Evolutionary conservation across 1,284 basidiomycete genomes (phyloP).

Genomic region (Cutaneotrichosporon cyanovorans): DNA sequence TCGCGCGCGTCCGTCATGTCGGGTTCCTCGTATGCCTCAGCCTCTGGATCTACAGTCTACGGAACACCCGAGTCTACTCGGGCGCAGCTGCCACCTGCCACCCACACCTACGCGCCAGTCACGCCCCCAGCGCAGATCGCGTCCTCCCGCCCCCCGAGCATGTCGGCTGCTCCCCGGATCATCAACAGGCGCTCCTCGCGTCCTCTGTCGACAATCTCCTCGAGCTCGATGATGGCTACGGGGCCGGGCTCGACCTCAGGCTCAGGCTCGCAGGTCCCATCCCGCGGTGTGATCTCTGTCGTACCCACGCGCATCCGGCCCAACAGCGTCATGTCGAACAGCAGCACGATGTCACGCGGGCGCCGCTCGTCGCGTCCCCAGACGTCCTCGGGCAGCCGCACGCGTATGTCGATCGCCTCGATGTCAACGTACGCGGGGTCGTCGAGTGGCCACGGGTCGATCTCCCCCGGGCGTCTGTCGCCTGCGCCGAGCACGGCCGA

Average conservation of each 20-base stretch:
- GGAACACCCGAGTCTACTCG: not conserved
- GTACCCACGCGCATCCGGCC: not conserved
- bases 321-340: not conserved
- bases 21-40: not conserved
- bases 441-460: not conserved
- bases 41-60: not conserved
- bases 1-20: not conserved
- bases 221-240: not conserved
- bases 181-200: slow-evolving; percentile 3
- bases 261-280: no score
- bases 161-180: not conserved
- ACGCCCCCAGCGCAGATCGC: not conserved
- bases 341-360: not conserved
- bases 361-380: slow-evolving; percentile 7
- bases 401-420: slow-evolving; percentile 9
- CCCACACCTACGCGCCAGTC: not conserved
- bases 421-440: slow-evolving; percentile 5
- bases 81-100: not conserved
- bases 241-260: no score
- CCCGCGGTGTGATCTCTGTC: no score
- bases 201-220: not conserved
- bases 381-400: slow-evolving; percentile 2
- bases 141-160: not conserved
- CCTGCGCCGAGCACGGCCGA: no score
- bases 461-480: not conserved